Percentiles rank a stretch among this genome's conserved stretches.
Conservation (phyloP, 2,329 filamentous ascomycete genomes). For the Colletotrichum noveboracense region DNA sequence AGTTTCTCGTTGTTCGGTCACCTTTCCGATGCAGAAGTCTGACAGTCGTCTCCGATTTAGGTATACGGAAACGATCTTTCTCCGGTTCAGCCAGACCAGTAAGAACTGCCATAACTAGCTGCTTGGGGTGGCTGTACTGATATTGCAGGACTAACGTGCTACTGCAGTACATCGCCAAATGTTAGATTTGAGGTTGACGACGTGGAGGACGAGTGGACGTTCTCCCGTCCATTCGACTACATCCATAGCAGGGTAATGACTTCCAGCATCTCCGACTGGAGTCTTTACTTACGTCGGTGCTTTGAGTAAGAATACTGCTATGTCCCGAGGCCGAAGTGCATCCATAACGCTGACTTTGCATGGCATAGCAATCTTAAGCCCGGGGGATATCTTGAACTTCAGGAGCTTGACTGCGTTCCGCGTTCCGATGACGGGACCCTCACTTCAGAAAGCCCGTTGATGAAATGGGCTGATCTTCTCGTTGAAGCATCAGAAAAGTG, state of each 20-base stretch:
- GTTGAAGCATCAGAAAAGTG: conserved; percentile 26
- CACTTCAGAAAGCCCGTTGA: conserved; percentile 31
- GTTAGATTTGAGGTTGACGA: conserved; percentile 47
- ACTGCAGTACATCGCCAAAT: conserved; percentile 39
- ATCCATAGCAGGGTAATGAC: conserved; percentile 36
- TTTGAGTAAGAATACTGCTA: background rate
- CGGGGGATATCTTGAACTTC: conserved; percentile 45
- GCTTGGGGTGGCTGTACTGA: no score
- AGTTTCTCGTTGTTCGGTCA: background rate
- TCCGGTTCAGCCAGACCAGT: conserved; percentile 37
- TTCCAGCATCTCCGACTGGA: conserved; percentile 44
- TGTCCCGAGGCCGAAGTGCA: background rate
- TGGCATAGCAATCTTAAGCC: conserved; percentile 35
- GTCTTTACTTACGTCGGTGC: background rate
- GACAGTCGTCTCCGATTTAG: background rate
- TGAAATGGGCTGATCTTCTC: conserved; percentile 36
- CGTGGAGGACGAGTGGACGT: conserved; percentile 37
- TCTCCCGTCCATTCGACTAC: conserved; percentile 34
- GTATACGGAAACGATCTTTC: conserved; percentile 35
- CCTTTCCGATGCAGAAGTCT: no score
- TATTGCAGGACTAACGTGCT: no score
- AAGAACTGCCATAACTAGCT: background rate
- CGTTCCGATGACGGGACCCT: conserved; percentile 23
- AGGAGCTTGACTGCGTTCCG: background rate
- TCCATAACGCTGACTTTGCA: no score